These are phyloP conservation scores for Ophiostoma ulmi DNA, from an alignment of 2,329 filamentous ascomycete species.

Conservation along the genomic window DNA sequence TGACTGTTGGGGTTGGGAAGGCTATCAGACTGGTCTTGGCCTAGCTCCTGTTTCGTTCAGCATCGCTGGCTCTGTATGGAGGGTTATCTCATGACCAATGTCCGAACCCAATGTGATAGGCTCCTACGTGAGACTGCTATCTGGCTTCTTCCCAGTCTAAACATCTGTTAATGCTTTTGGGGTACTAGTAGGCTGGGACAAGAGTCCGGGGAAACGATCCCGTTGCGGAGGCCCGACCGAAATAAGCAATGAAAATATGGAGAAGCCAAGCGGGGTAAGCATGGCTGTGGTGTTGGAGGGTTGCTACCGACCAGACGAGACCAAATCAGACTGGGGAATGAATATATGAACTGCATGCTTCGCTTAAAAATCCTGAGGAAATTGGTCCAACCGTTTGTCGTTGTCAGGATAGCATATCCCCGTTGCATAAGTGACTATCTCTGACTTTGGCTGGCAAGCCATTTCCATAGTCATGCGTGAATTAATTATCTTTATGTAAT, in stretches of 20 bases:
- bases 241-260: constrained; percentile 1
- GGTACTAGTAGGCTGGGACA: not conserved
- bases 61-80: constrained; percentile 3
- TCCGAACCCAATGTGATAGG: constrained; percentile 1
- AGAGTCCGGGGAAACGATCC: constrained; percentile 5
- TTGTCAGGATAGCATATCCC: not conserved
- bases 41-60: not conserved
- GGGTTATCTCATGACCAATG: not conserved
- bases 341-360: not conserved
- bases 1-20: not conserved
- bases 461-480: too few relatives aligned
- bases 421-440: not conserved
- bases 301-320: constrained; percentile 1
- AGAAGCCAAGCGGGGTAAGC: constrained; percentile 8
- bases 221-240: not conserved
- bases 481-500: too few relatives aligned
- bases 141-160: not conserved
- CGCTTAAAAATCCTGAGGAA: not conserved
- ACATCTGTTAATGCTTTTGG: not conserved
- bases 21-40: not conserved
- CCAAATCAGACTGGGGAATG: not conserved
- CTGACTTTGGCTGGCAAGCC: not conserved
- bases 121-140: not conserved
- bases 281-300: not conserved
- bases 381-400: not conserved